Base-by-base conservation (phyloP, 768 basidiomycete genomes). In the Phaeotremella fagi region DNA sequence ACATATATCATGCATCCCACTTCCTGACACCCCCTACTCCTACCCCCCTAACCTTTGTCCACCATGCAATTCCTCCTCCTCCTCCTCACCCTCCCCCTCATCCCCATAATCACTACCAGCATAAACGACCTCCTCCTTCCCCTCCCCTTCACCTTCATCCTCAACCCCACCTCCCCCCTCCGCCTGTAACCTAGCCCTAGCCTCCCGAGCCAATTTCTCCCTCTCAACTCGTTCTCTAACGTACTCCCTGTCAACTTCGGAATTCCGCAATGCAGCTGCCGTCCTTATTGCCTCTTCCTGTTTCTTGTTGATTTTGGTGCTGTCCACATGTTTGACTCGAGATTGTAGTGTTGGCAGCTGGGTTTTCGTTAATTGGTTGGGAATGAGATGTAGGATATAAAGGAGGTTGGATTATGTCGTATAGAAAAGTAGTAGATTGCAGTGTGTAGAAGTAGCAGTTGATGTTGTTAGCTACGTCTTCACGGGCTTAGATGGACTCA, bases 221-320 rank as follows among this genome's bases (percentile, higher is more conserved):
- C 68, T 29, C 23, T 58, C 54, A 9, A 57, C 59, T 37, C 68
- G 37, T 9, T 27, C 48, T 54, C 58, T 52, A 25, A 70, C 68
- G 6, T 15, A 22, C 14, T 67, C 61, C 35, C 68, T 23, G 37
- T 70, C 68, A 1, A 55, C 65, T 55, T 70, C 68, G 51, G 57
- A 49, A 48, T 64, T 58, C 14, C 42, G 31, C 12, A 70, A 42
- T 16, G 68, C 65, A 22, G 49, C 28, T 22, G 63, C 63, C 37
- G 54, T 52, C 4, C 68, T 59, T 1, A 54, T 50, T 9, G 65
- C 58, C 52, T 70, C 65, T 37, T 56, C 63, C 7, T 45, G 24
- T 6, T 55, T 36, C 28, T 41, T 48, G 42, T 45, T 31, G 16
- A 43, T 29, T 24, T 47, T 45, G 12, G 56, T 57, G n/a, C 54